Base-by-base conservation (phyloP, 2,329 filamentous ascomycete genomes). In the Rutstroemia sydowiana region DNA sequence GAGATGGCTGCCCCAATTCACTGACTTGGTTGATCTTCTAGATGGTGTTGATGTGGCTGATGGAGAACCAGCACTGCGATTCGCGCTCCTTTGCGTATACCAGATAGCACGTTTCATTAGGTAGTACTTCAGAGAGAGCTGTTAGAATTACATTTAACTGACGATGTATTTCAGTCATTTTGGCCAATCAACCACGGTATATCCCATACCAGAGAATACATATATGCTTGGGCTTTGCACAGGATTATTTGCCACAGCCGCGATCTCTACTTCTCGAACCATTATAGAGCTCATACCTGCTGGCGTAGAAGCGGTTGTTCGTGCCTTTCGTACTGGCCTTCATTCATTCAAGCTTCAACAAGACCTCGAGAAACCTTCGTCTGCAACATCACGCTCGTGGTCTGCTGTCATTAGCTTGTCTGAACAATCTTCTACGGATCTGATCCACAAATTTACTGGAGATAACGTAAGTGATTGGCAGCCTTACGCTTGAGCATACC, bases 171-270 rank as follows among this genome's bases (percentile, higher is more conserved):
- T 32, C 30, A 32, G 30, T 14, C 9, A 32, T 14, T 14, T 9
- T 32, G 30, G 14, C 9, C 8, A 32, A 9, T 9, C 14, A 8
- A 14, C 8, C 30, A 32, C 8, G 8, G 8, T 14, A 32, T 32
- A 32, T 14, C 30, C 30, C 14, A 14, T 32, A 32, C 30, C 30
- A 9, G 30, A 14, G 2, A 14, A 32, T 8, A 14, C 30, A 14
- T 32, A 14, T 32, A 14, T 32, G 14, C 30, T 32, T 32, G 63
- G 64, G 26, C 44, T 65, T 16, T 65, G 63, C 45, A 64, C 60
- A 1, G 64, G 64, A 14, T 48, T 57, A 3, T 43, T 65, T 26
- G 57, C 64, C 21, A 61, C 63, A 7, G 60, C 60, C 6, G 62
- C 63, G 2, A 54, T 65, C 31, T 57, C 58, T 32, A 60, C 51